Base-by-base conservation (phyloP, 768 basidiomycete species). In the Lactarius hengduanensis region DNA sequence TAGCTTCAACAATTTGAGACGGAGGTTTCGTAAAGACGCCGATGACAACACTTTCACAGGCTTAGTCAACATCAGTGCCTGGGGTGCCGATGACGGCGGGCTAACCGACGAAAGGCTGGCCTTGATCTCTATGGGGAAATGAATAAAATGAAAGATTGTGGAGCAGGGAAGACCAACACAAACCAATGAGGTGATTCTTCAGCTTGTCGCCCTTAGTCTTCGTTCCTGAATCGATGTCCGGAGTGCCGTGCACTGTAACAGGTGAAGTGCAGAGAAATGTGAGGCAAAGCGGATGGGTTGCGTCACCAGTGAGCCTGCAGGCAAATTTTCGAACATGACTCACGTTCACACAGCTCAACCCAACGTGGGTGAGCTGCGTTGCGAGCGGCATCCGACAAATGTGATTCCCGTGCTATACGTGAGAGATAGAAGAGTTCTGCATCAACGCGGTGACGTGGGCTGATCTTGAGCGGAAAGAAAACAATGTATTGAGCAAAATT, bases 341-440 rank as follows among this genome's bases (percentile, higher is more conserved):
- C 70, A 93, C 92, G 87, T 62, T 78, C 68, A 70, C 87, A 88
- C 30, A 95, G 78, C 45, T 78, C 78, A 40, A 72, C 70, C 88
- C 89, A 92, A 62, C 83, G 87, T 38, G 88, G 89, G 72, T 93
- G 87, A 69, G 77, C 75, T 71, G 76, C 73, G 65, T 72, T 66
- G 59, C 81, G 81, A 47, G 77, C 78, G 53, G 80, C 81, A 22
- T 82, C 78, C 43, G 82, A 78, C 13, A 73, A 72, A 47, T 78
- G 77, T 34, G 79, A 80, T 47, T 83, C 74, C 56, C 81, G 82
- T 61, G 80, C 79, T 68, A 92, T 78, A 68, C 81, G 79, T 13
- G 90, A 89, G 58, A 94, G 80, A 76, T 94, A 96, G 73, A 91
- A 91, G 30, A 92, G 74, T 76, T 96, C 94, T 58, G 86, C 85